Evolutionary conservation across 1,139 yeast genomes (phyloP).

Genomic region (Yamadazyma buinensis): DNA sequence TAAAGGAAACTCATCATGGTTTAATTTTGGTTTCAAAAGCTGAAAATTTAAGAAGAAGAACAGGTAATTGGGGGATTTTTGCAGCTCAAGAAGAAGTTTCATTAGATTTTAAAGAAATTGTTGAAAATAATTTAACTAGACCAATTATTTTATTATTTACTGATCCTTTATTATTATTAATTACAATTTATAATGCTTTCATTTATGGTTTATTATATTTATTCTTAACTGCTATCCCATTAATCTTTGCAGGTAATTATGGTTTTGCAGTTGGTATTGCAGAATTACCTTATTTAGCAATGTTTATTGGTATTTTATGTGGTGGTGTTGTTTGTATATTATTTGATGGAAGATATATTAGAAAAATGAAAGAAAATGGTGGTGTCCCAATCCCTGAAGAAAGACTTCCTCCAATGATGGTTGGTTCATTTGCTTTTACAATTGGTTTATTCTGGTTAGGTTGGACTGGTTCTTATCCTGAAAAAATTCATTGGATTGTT

Average conservation of each 20-base stretch:
- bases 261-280: constrained; percentile 50
- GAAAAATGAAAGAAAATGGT: constrained; percentile 34
- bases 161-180: constrained; percentile 69
- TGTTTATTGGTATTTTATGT: constrained; percentile 56
- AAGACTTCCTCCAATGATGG: constrained; percentile 70
- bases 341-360: constrained; percentile 25
- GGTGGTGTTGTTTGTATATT: constrained; percentile 45
- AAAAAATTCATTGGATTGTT: constrained; percentile 76
- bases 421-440: constrained; percentile 67
- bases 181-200: constrained; percentile 76
- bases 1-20: constrained; percentile 50
- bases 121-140: constrained; percentile 64
- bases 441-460: constrained; percentile 80
- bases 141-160: constrained; percentile 64
- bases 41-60: constrained; percentile 50
- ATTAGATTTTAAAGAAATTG: constrained; percentile 59
- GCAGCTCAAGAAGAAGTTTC: constrained; percentile 79
- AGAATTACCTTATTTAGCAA: constrained; percentile 60
- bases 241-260: constrained; percentile 63
- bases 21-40: constrained; percentile 60
- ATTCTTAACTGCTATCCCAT: constrained; percentile 75
- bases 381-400: constrained; percentile 75
- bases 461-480: constrained; percentile 76
- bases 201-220: constrained; percentile 80
- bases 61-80: constrained; percentile 72